Conservation (phyloP, 2,329 filamentous ascomycete genomes). For the Alternaria consortialis region DNA sequence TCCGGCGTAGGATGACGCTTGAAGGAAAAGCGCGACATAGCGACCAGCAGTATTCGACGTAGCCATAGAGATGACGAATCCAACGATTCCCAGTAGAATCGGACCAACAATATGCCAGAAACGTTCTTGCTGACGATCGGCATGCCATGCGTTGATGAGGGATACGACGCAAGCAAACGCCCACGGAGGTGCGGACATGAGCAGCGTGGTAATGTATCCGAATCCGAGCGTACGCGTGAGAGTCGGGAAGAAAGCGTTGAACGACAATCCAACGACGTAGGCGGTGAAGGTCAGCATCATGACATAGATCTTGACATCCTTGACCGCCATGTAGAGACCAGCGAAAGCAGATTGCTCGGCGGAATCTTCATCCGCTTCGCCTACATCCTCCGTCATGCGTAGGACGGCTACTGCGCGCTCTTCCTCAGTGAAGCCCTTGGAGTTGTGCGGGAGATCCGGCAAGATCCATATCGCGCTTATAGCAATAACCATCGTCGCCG, state of each 20-base stretch:
- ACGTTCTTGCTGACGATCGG: constrained; percentile 60
- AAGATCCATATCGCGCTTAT: constrained; percentile 44
- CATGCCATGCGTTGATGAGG: constrained; percentile 61
- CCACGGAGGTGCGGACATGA: constrained; percentile 61
- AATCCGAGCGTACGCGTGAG: constrained; percentile 52
- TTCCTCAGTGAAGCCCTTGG: constrained; percentile 57
- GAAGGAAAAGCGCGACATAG: constrained; percentile 48
- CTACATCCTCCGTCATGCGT: constrained; percentile 59
- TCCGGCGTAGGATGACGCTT: constrained; percentile 52
- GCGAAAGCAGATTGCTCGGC: constrained; percentile 61
- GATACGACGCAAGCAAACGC: constrained; percentile 57
- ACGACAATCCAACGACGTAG: constrained; percentile 63
- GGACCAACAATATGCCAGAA: constrained; percentile 63
- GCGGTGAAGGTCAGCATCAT: constrained; percentile 70
- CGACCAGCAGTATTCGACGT: constrained; percentile 42
- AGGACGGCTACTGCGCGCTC: constrained; percentile 55
- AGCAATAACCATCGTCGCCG: constrained; percentile 45
- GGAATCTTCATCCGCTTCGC: constrained; percentile 55
- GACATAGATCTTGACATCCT: constrained; percentile 69
- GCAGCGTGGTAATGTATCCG: constrained; percentile 49
- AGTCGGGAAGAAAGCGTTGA: constrained; percentile 52
- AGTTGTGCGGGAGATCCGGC: constrained; percentile 50
- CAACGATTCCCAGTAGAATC: constrained; percentile 54
- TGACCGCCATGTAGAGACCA: constrained; percentile 67
- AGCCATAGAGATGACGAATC: constrained; percentile 53